Percentiles rank a stretch among this genome's conserved stretches.
phyloP scores from a whole-genome alignment of 2,329 filamentous ascomycete species.

The Colletotrichum sp. region DNA sequence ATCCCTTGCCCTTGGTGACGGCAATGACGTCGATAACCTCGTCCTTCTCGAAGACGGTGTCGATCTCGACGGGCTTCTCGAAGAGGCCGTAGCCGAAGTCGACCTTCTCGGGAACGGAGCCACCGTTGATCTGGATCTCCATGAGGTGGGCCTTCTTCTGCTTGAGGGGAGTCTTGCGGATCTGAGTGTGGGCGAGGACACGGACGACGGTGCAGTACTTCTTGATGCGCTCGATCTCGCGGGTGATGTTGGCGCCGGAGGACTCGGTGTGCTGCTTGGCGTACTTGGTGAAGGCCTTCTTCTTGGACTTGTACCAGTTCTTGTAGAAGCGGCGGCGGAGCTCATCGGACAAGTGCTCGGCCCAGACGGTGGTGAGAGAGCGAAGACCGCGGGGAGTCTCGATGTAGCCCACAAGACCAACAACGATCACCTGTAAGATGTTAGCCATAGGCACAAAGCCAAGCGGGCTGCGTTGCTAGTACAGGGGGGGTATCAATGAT shows the following conservation, averaged over 20 bases:
- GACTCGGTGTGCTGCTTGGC: constrained; percentile 99
- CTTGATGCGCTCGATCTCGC: constrained; percentile 99
- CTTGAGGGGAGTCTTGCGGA: constrained; percentile 99
- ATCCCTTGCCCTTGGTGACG: constrained; percentile 99
- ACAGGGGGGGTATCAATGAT: constrained; percentile 95
- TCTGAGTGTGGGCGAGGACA: constrained; percentile 98
- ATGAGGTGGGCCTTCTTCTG: constrained; percentile 99
- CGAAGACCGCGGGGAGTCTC: constrained; percentile 99
- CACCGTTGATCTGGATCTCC: constrained; percentile 99
- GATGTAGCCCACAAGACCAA: constrained; percentile 99
- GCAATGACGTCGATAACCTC: constrained; percentile 99
- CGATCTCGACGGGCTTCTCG: constrained; percentile 97
- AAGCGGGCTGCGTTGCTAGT: constrained; percentile 85
- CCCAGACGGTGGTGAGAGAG: constrained; percentile 99
- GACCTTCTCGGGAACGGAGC: constrained; percentile 95
- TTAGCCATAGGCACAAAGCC: constrained; percentile 76
- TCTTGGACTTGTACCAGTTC: constrained; percentile 99
- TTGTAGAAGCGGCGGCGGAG: constrained; percentile 99
- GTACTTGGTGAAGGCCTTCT: constrained; percentile 99
- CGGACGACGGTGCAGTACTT: constrained; percentile 99
- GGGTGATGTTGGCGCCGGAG: constrained; percentile 87
- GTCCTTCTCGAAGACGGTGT: constrained; percentile 97
- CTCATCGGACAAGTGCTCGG: constrained; percentile 98
- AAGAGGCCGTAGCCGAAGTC: constrained; percentile 94
- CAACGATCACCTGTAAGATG: constrained; percentile 93